Evolutionary conservation across 257 asterid genomes (phyloP), one percentile per base, ranked within the genome.

Genomic region (Solanum corneliomulleri): DNA sequence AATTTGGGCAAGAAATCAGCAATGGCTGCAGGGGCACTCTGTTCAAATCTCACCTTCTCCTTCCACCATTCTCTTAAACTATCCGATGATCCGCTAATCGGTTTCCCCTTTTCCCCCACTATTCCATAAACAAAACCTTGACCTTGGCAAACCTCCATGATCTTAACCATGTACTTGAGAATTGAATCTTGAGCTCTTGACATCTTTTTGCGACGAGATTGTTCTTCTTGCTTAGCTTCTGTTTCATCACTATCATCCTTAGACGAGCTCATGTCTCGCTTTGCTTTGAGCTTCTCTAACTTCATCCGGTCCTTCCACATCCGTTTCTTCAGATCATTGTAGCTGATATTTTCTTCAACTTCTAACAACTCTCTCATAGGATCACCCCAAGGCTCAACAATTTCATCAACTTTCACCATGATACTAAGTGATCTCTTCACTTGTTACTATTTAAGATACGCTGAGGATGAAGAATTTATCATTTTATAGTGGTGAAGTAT

Each of bases 31-130:
- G 93, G 96, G 25, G 92, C 93, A 45, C 91, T 93, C 74, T 89
- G 89, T 87, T 93, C 94, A 41, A 93, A 93, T 68, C 89, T 92
- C 62, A 93, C 96, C 78, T 93, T 92, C 39, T 93, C 94, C 75
- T 89, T 93, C 96, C 96, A 93, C 96, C 96, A 93, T 39, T 89
- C 94, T 81, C 92, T 68, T 14, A 93, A 64, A 86, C 92, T 93
- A 85, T 93, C 94, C 3, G 94, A 93, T 21, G 94, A 89, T 23
- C 95, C 95, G 7, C 93, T 90, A 2, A 93, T 91, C 0, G 92
- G 93, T 86, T 92, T 93, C 8, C 94, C 95, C 85, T 89, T 93
- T 82, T 92, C 93, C 0, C 18, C 16, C 16, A 72, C 81, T 35
- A 72, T 72, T 11, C 81, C 81, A 37, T 8, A 72, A 0, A 37